Evolutionary conservation across 2,329 filamentous ascomycete species (phyloP).

Genomic region (Colletotrichum caudatum): DNA sequence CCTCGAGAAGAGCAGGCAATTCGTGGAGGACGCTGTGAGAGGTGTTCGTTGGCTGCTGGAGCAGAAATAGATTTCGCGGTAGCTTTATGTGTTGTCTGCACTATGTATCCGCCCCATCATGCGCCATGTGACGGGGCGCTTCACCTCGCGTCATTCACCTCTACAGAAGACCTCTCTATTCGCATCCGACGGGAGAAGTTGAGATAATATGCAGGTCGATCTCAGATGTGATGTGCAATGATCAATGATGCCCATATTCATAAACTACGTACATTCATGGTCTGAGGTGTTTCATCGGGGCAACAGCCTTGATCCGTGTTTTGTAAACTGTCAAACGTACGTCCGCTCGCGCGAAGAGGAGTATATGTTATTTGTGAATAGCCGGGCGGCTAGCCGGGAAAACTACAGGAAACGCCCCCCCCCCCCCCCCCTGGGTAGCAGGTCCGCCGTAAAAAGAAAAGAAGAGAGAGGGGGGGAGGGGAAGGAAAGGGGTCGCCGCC

Average conservation of each 20-base stretch:
- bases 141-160: no score
- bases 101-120: no score
- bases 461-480: no score
- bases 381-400: neutral
- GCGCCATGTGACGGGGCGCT: no score
- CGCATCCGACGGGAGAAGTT: no score
- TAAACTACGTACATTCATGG: no score
- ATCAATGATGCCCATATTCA: neutral
- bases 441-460: neutral
- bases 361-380: neutral
- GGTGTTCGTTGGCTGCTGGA: slow-evolving; percentile 34
- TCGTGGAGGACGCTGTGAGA: slow-evolving; percentile 23
- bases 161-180: no score
- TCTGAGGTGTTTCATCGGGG: neutral
- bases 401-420: neutral
- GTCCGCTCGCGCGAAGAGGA: neutral
- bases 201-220: neutral
- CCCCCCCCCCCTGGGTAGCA: neutral
- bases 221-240: neutral
- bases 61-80: neutral
- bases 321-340: neutral
- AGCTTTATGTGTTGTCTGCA: no score
- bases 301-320: neutral
- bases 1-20: slow-evolving; percentile 17
- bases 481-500: no score